Percentiles rank a stretch among this genome's conserved stretches.
phyloP scores from a whole-genome alignment of 2,329 filamentous ascomycete genomes.

The Pestalotiopsis sp. region DNA sequence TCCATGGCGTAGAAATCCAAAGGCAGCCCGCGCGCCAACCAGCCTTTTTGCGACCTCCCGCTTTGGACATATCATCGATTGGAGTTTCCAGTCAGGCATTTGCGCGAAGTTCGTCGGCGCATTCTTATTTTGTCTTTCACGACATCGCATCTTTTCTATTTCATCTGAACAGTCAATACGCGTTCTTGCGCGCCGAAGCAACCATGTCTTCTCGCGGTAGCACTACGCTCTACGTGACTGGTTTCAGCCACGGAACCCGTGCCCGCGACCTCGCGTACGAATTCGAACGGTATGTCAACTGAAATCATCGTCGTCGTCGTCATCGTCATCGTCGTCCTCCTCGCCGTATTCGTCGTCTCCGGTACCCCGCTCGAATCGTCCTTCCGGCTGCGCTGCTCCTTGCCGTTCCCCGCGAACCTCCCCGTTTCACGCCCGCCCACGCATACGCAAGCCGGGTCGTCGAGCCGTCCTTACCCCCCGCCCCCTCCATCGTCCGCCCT shows the following conservation, averaged over 20 bases:
- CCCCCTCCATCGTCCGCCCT: constrained; percentile 33
- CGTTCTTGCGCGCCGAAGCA: neutral
- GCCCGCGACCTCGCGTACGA: constrained; percentile 99
- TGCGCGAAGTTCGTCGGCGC: neutral
- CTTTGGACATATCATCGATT: neutral
- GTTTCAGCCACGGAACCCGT: constrained; percentile 98
- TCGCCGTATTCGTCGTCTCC: constrained; percentile 29
- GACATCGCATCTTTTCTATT: neutral
- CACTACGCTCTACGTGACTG: constrained; percentile 96
- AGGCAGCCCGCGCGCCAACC: neutral
- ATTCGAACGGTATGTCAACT: constrained; percentile 98
- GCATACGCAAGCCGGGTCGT: constrained; percentile 38
- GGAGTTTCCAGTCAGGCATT: neutral
- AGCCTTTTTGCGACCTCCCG: constrained; percentile 1
- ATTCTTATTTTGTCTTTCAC: neutral
- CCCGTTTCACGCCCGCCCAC: constrained; percentile 25
- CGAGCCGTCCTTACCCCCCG: constrained; percentile 40
- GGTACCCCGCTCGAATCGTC: constrained; percentile 48
- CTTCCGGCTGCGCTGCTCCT: constrained; percentile 41
- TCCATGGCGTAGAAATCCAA: neutral
- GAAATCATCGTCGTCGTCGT: constrained; percentile 34
- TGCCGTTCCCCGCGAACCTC: constrained; percentile 28
- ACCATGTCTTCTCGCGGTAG: constrained; percentile 84
- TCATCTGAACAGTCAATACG: neutral
- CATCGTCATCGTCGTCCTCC: constrained; percentile 31